Conservation (phyloP, 2,329 filamentous ascomycete species). For the Microdochium bolleyi region DNA sequence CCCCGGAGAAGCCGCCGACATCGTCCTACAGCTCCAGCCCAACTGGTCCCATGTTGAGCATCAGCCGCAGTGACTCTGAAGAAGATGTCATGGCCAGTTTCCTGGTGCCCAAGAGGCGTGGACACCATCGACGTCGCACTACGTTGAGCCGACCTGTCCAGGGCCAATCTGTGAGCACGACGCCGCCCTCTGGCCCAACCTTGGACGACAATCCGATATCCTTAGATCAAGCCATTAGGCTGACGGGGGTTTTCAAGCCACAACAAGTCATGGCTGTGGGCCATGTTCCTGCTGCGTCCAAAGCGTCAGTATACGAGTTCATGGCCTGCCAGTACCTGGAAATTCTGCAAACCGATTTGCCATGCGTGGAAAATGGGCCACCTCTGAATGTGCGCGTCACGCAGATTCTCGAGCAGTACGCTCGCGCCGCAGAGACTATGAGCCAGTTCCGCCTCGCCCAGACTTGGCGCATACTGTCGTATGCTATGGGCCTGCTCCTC, state of each 20-base stretch:
- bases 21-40: conserved; percentile 40
- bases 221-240: conserved; percentile 49
- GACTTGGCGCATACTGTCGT: conserved; percentile 55
- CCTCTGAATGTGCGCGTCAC: conserved; percentile 38
- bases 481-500: conserved; percentile 46
- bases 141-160: neutral
- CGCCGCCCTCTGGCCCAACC: conserved; percentile 38
- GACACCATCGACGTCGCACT: conserved; percentile 25
- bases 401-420: conserved; percentile 47
- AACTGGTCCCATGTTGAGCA: conserved; percentile 40
- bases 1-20: conserved; percentile 19
- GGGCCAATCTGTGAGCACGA: conserved; percentile 40
- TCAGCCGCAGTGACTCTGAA: conserved; percentile 57
- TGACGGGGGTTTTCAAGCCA: conserved; percentile 48
- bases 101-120: conserved; percentile 34
- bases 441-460: conserved; percentile 54
- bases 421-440: conserved; percentile 46
- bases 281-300: conserved; percentile 41
- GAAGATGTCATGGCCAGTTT: conserved; percentile 57
- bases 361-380: conserved; percentile 24
- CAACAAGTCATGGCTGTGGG: conserved; percentile 58
- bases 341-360: conserved; percentile 40
- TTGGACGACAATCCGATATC: conserved; percentile 36
- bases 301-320: conserved; percentile 45
- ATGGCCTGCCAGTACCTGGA: conserved; percentile 49